Percentiles rank a stretch among this genome's conserved stretches.
These are phyloP conservation scores for Penicillium soppii DNA, from an alignment of 495 filamentous ascomycete genomes.

Conservation along the genomic window DNA sequence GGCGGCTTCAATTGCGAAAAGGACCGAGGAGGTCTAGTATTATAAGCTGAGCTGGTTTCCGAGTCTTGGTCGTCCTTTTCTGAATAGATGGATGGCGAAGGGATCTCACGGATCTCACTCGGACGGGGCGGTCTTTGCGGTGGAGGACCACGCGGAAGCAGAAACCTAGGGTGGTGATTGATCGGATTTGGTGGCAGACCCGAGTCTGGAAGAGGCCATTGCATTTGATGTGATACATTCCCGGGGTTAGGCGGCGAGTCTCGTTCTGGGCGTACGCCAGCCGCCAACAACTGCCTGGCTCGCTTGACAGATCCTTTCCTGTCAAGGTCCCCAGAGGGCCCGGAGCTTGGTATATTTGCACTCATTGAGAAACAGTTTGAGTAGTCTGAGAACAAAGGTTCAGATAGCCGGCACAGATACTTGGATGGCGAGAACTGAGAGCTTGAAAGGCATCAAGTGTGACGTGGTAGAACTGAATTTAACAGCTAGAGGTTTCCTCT, in stretches of 20 bases:
- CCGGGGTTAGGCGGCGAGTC: constrained; percentile 28
- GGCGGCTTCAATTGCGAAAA: constrained; percentile 50
- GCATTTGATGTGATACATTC: constrained; percentile 24
- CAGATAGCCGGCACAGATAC: not conserved
- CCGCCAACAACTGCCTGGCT: constrained; percentile 53
- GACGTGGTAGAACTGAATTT: not conserved
- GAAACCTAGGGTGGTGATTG: constrained; percentile 40
- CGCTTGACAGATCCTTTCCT: constrained; percentile 46
- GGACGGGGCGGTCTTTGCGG: constrained; percentile 69
- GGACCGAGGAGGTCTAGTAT: constrained; percentile 48
- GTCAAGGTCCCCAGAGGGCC: constrained; percentile 12
- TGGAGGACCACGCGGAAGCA: constrained; percentile 53
- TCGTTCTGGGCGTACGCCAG: constrained; percentile 43
- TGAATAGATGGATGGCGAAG: constrained; percentile 42
- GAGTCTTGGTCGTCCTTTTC: constrained; percentile 54
- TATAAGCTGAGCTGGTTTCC: constrained; percentile 43
- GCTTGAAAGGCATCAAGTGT: constrained; percentile 4
- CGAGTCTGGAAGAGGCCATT: constrained; percentile 46
- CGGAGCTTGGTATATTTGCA: constrained; percentile 6
- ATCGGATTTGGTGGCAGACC: constrained; percentile 27
- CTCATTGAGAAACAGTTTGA: constrained; percentile 13
- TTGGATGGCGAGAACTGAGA: not conserved
- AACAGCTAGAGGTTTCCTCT: not conserved
- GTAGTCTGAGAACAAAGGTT: not conserved
- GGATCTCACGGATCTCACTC: constrained; percentile 26